A percentile compares a stretch with the other conserved stretches of the same genome.
Conservation (phyloP, 305 asterid species). For the Plantago coronopus region DNA sequence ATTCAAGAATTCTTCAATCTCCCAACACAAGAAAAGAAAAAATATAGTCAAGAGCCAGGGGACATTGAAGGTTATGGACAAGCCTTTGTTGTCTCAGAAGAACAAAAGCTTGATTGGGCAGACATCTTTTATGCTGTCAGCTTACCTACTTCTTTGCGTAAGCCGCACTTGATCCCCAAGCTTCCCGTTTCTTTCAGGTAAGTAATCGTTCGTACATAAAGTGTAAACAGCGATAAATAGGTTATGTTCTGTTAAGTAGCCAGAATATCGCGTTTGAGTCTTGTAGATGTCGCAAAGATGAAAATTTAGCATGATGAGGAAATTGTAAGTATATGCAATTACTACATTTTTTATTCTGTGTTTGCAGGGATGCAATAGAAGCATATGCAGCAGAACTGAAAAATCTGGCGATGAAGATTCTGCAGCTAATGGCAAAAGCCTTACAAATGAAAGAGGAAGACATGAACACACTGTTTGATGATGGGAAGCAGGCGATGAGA, state of each 20-base stretch:
- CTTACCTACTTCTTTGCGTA: constrained; percentile 29
- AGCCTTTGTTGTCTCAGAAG: constrained; percentile 44
- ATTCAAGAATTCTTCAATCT: constrained; percentile 38
- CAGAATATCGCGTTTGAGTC: too few relatives aligned
- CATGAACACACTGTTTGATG: constrained; percentile 23
- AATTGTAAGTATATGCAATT: too few relatives aligned
- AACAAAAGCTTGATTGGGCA: constrained; percentile 65
- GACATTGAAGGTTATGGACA: constrained; percentile 52
- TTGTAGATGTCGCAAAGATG: too few relatives aligned
- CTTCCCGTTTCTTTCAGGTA: constrained; percentile 40
- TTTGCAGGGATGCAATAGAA: constrained; percentile 38
- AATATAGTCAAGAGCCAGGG: constrained; percentile 24
- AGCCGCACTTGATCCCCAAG: constrained; percentile 38
- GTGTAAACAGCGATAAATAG: too few relatives aligned
- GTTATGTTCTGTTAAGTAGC: too few relatives aligned
- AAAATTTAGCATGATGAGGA: too few relatives aligned
- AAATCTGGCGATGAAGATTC: constrained; percentile 31
- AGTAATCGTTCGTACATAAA: too few relatives aligned
- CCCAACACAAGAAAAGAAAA: constrained; percentile 36
- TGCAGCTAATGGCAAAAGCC: constrained; percentile 29
- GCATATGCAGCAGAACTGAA: constrained; percentile 30
- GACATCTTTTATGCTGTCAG: constrained; percentile 31
- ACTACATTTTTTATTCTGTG: neutral
- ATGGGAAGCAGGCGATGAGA: constrained; percentile 38
- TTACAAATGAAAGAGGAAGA: constrained; percentile 29